A percentile compares a stretch with the other conserved stretches of the same genome.
These are phyloP conservation scores for Aspergillus flavus DNA, from an alignment of 2,329 filamentous ascomycete species.

Conservation along the genomic window DNA sequence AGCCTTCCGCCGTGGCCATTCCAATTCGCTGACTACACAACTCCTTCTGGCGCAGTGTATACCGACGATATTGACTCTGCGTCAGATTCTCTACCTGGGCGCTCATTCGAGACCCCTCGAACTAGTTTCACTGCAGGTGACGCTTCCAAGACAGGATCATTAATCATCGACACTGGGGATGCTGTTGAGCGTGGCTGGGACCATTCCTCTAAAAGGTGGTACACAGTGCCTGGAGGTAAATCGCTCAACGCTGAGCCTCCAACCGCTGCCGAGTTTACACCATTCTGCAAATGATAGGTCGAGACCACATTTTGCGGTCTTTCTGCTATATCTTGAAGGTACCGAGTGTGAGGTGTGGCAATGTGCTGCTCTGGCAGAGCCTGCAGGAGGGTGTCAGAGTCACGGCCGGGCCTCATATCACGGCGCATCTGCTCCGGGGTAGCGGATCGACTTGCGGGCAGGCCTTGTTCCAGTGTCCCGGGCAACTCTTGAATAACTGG, in stretches of 20 bases:
- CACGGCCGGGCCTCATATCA: not conserved
- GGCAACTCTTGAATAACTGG: constrained; percentile 24
- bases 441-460: constrained; percentile 27
- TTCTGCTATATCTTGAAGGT: not conserved
- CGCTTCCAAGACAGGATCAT: not conserved
- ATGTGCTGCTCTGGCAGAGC: not conserved
- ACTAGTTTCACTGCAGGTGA: not conserved
- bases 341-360: constrained; percentile 1
- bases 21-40: not conserved
- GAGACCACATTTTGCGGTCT: not conserved
- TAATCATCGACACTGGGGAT: not conserved
- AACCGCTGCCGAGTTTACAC: not conserved
- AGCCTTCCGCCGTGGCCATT: not conserved
- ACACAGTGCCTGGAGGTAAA: not conserved
- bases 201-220: constrained; percentile 2
- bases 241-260: not conserved
- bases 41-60: constrained; percentile 29
- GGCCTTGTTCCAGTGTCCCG: constrained; percentile 30
- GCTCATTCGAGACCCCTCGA: not conserved
- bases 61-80: constrained; percentile 27
- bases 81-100: constrained; percentile 15
- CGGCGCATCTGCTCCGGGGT: constrained; percentile 31
- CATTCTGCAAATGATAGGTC: not conserved
- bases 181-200: not conserved
- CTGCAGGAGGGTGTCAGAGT: not conserved